Evolutionary conservation across 495 filamentous ascomycete genomes (phyloP).

Genomic region (Lophiostoma macrostomum): DNA sequence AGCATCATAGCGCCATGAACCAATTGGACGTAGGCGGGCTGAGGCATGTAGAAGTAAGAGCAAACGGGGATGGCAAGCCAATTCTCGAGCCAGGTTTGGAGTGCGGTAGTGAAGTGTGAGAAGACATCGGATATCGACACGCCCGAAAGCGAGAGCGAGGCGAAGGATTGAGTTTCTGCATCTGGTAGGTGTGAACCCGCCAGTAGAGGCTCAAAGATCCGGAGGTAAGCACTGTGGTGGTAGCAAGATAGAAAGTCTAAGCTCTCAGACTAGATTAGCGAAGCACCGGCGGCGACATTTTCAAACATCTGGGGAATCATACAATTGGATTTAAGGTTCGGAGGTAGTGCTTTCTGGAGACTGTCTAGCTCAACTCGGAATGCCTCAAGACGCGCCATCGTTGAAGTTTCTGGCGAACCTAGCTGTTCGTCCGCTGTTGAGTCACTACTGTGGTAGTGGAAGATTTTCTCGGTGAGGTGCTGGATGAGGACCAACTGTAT

Average conservation of each 20-base stretch:
- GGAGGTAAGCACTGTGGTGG: slow-evolving; percentile 14
- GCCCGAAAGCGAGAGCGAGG: slow-evolving; percentile 35
- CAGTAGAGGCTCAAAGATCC: slow-evolving; percentile 17
- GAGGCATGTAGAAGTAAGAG: slow-evolving; percentile 42
- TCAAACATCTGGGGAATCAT: slow-evolving; percentile 15
- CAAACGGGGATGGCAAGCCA: slow-evolving; percentile 44
- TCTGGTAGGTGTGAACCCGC: slow-evolving; percentile 32
- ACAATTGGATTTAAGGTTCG: slow-evolving; percentile 14
- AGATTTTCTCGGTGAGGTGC: slow-evolving; percentile 13
- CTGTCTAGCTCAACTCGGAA: slow-evolving; percentile 17
- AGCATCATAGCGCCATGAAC: slow-evolving; percentile 44
- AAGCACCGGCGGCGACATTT: slow-evolving; percentile 14
- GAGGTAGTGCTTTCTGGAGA: slow-evolving; percentile 13
- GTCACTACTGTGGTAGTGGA: slow-evolving; percentile 16
- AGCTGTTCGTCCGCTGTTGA: slow-evolving; percentile 13
- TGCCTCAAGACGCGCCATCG: slow-evolving; percentile 12
- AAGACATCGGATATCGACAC: slow-evolving; percentile 40
- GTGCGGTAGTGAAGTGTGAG: slow-evolving; percentile 35
- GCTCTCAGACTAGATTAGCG: slow-evolving; percentile 10
- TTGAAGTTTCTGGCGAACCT: slow-evolving; percentile 6
- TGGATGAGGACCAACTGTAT: slow-evolving; percentile 15
- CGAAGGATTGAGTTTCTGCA: slow-evolving; percentile 38
- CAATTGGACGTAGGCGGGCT: slow-evolving; percentile 40
- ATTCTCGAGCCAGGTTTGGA: slow-evolving; percentile 43
- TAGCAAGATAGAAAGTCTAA: slow-evolving; percentile 17